A percentile compares a stretch with the other conserved stretches of the same genome.
phyloP scores from a whole-genome alignment of 2,329 filamentous ascomycete genomes.

The Colletotrichum filicis region DNA sequence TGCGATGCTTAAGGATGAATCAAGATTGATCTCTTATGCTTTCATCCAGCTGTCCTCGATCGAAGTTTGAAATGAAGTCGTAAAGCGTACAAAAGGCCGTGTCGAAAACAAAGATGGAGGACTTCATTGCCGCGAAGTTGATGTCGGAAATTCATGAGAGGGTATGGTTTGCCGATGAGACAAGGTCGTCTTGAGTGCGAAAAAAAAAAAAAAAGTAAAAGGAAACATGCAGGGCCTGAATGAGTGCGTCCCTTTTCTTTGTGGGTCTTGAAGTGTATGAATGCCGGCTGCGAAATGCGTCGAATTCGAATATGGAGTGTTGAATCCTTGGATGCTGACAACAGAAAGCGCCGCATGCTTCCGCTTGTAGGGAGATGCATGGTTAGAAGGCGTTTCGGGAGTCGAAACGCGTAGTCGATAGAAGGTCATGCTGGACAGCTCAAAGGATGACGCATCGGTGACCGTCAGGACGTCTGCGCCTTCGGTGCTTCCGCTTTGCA shows the following conservation, averaged over 20 bases:
- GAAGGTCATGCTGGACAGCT: not conserved
- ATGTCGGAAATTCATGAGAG: not conserved
- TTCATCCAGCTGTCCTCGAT: slow-evolving; percentile 11
- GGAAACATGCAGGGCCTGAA: not conserved
- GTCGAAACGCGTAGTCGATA: not conserved
- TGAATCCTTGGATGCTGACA: not conserved
- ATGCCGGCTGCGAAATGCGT: not conserved
- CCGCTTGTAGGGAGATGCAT: not conserved
- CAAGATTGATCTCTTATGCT: slow-evolving; percentile 16
- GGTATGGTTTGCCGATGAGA: slow-evolving; percentile 6
- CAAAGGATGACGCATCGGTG: slow-evolving; percentile 40
- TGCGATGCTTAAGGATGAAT: slow-evolving; percentile 7
- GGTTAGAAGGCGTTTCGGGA: not conserved
- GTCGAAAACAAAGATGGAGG: slow-evolving; percentile 2
- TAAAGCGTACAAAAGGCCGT: slow-evolving; percentile 31
- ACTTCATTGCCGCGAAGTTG: not conserved
- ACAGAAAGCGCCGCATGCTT: not conserved
- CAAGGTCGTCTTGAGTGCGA: slow-evolving; percentile 11
- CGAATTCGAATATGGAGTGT: not conserved
- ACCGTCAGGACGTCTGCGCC: slow-evolving; percentile 40
- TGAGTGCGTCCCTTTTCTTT: not conserved
- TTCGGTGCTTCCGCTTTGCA: slow-evolving; percentile 44
- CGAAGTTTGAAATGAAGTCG: slow-evolving; percentile 16
- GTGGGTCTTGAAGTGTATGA: not conserved
- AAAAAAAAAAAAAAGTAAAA: not conserved